A percentile compares a stretch with the other conserved stretches of the same genome.
phyloP scores from a whole-genome alignment of 2,329 filamentous ascomycete species.

The Helotiales sp. region DNA sequence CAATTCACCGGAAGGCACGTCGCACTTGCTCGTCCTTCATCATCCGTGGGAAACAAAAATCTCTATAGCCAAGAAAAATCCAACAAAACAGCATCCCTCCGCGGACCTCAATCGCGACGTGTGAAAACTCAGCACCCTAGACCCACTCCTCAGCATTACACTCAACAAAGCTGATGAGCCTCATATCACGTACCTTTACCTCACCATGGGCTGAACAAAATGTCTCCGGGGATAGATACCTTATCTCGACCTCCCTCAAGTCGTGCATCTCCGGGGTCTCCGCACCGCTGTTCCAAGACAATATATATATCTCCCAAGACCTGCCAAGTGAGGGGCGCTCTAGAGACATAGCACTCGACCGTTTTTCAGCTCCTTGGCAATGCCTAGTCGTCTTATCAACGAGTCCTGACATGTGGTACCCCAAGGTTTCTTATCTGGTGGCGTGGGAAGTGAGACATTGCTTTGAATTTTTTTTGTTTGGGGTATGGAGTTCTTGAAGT shows the following conservation, averaged over 20 bases:
- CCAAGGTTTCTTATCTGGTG: background rate
- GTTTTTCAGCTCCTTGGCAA: background rate
- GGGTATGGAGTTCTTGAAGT: background rate
- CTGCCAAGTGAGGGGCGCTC: background rate
- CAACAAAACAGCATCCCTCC: too few species aligned
- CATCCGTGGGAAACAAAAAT: too few species aligned
- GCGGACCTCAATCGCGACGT: too few species aligned
- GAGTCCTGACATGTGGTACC: background rate
- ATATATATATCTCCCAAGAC: background rate
- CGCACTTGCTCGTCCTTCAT: too few species aligned
- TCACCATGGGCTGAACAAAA: too few species aligned
- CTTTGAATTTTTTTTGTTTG: background rate
- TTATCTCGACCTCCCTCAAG: background rate
- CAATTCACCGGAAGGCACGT: too few species aligned
- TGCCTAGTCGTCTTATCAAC: background rate
- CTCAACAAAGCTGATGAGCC: too few species aligned
- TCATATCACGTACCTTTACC: background rate
- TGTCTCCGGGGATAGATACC: too few species aligned
- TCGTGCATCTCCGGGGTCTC: background rate
- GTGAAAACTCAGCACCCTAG: too few species aligned
- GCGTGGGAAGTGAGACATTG: conserved; percentile 2
- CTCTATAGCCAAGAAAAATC: too few species aligned
- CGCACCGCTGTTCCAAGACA: background rate
- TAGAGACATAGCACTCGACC: background rate
- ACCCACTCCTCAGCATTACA: too few species aligned